phyloP scores from a whole-genome alignment of 2,329 filamentous ascomycete genomes.

The Alternaria solani region DNA sequence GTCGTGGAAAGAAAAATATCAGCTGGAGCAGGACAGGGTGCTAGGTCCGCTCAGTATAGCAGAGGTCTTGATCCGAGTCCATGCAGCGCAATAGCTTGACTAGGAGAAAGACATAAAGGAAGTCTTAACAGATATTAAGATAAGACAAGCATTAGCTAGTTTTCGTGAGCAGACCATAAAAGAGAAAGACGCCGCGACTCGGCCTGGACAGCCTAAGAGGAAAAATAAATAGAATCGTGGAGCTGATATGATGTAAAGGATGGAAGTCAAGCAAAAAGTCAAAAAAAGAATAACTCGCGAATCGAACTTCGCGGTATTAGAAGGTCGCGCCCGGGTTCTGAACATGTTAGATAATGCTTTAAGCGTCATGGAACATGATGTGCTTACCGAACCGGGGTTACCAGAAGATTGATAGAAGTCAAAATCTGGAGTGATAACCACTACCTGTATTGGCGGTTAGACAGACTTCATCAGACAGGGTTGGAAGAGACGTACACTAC shows the following conservation, averaged over 20 bases:
- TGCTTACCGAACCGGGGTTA: constrained; percentile 18
- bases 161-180: too few species aligned
- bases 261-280: background rate
- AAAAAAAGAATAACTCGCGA: background rate
- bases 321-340: constrained; percentile 15
- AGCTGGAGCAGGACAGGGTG: too few species aligned
- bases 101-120: too few species aligned
- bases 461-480: background rate
- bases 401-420: constrained; percentile 13
- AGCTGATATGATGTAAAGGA: too few species aligned
- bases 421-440: constrained; percentile 26
- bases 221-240: too few species aligned
- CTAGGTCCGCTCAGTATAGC: background rate
- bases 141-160: too few species aligned
- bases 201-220: too few species aligned
- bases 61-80: too few species aligned
- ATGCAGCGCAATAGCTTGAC: too few species aligned
- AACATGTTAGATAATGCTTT: background rate
- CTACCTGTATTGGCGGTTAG: constrained; percentile 13
- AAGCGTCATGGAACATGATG: background rate
- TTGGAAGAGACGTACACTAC: constrained; percentile 10
- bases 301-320: background rate
- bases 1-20: too few species aligned
- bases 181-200: too few species aligned
- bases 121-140: too few species aligned